phyloP scores from a whole-genome alignment of 331 rosid genomes.

The Rosa hybrid region DNA sequence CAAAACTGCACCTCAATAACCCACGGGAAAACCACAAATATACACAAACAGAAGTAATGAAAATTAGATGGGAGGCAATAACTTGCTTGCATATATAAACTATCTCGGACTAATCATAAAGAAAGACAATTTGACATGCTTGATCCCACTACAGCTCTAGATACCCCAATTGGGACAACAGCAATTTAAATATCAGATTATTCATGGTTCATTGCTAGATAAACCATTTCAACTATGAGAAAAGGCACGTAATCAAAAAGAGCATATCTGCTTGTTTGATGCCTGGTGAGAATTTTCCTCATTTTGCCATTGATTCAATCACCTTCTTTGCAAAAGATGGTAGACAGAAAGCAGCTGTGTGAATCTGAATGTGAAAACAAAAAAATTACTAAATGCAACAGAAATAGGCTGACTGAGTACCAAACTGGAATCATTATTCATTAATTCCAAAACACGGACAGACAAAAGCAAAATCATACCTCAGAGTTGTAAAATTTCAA shows the following conservation, averaged over 20 bases:
- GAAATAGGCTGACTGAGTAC: neutral
- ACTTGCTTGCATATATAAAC: conserved; percentile 15
- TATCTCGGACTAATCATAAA: conserved; percentile 10
- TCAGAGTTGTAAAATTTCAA: conserved; percentile 90
- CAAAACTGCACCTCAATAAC: too few species aligned
- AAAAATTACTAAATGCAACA: neutral
- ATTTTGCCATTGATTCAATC: conserved; percentile 57
- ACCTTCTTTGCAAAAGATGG: conserved; percentile 95
- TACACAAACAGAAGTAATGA: neutral
- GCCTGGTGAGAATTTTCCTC: conserved; percentile 33
- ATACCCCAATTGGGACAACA: conserved; percentile 40
- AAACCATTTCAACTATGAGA: conserved; percentile 26
- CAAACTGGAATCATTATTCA: neutral
- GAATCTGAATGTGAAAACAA: conserved; percentile 46
- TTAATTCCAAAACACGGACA: conserved; percentile 1
- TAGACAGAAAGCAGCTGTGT: conserved; percentile 92
- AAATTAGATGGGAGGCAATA: conserved; percentile 1
- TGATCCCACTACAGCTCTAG: conserved; percentile 43
- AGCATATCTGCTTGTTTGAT: conserved; percentile 18
- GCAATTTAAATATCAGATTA: conserved; percentile 44
- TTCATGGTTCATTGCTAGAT: conserved; percentile 41
- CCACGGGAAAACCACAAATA: neutral
- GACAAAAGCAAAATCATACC: conserved; percentile 44
- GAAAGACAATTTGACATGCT: conserved; percentile 20
- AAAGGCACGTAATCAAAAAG: conserved; percentile 26